phyloP scores from a whole-genome alignment of 176 grass and related monocot genomes.

The Tillandsia fasciculata region DNA sequence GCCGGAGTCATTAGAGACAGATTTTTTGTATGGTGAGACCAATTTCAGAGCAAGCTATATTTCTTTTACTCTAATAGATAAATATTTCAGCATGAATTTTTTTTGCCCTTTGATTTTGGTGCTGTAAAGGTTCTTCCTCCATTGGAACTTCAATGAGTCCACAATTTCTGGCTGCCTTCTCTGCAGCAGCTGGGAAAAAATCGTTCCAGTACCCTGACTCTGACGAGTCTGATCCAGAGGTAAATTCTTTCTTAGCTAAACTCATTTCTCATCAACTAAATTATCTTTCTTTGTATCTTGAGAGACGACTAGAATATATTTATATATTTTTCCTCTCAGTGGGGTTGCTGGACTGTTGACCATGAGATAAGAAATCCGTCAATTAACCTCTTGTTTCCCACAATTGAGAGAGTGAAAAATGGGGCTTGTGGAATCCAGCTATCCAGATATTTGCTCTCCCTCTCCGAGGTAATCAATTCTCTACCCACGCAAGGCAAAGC shows the following conservation, averaged over 20 bases:
- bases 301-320: too few relatives aligned
- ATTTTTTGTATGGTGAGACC: conserved; percentile 79
- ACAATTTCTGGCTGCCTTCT: conserved; percentile 74
- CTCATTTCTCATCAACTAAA: too few relatives aligned
- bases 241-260: conserved; percentile 19
- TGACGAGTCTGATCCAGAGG: conserved; percentile 81
- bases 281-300: too few relatives aligned
- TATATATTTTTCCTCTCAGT: conserved; percentile 31
- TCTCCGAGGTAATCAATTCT: conserved; percentile 54
- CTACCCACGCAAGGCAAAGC: not conserved
- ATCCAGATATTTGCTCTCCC: conserved; percentile 61
- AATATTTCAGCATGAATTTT: not conserved
- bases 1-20: conserved; percentile 75
- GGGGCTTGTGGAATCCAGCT: conserved; percentile 47
- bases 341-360: conserved; percentile 68
- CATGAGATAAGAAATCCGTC: conserved; percentile 65
- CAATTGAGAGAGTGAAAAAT: conserved; percentile 64
- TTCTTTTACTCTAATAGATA: not conserved
- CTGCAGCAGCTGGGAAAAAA: conserved; percentile 60
- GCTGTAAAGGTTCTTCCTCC: conserved; percentile 65
- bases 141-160: conserved; percentile 73
- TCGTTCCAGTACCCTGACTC: conserved; percentile 44
- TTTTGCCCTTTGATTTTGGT: conserved; percentile 16
- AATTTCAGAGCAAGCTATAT: not conserved
- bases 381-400: conserved; percentile 72